Conservation (phyloP, 345 rosid species). For the Durio zibethinus region DNA sequence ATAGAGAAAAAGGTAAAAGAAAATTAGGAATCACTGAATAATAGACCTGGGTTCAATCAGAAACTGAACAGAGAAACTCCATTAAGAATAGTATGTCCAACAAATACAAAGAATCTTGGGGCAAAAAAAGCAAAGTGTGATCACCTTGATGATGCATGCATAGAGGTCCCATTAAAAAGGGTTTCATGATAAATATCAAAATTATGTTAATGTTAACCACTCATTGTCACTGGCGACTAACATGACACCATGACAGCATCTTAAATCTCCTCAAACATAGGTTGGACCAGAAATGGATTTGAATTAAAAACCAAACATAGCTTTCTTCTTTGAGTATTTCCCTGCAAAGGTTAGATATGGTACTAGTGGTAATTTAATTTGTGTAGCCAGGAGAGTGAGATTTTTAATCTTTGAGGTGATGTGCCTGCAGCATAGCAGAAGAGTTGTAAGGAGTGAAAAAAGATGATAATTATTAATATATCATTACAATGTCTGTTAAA, state of each 20-base stretch:
- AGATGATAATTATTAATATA: conserved; percentile 52
- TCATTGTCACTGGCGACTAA: conserved; percentile 3
- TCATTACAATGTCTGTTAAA: conserved; percentile 56
- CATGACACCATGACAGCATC: conserved; percentile 22
- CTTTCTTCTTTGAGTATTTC: conserved; percentile 21
- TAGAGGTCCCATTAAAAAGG: conserved; percentile 27
- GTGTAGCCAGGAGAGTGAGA: background rate
- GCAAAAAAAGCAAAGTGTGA: conserved; percentile 15
- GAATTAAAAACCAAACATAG: background rate
- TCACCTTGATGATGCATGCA: conserved; percentile 13
- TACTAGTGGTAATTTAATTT: background rate
- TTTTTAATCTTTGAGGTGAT: conserved; percentile 29
- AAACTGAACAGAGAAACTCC: conserved; percentile 19
- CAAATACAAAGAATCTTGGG: background rate
- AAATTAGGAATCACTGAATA: background rate
- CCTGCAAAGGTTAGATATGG: conserved; percentile 18
- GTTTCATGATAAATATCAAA: background rate
- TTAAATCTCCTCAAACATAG: conserved; percentile 8
- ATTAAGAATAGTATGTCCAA: conserved; percentile 18
- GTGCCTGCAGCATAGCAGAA: conserved; percentile 37
- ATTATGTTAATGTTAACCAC: background rate
- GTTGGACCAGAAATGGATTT: conserved; percentile 18
- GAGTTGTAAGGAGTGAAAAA: conserved; percentile 34
- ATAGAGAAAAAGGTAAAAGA: background rate
- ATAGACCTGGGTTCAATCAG: background rate